Percentiles rank a stretch among this genome's conserved stretches.
These are phyloP conservation scores for Pulveroboletus ravenelii DNA, from an alignment of 768 basidiomycete species.

Conservation along the genomic window DNA sequence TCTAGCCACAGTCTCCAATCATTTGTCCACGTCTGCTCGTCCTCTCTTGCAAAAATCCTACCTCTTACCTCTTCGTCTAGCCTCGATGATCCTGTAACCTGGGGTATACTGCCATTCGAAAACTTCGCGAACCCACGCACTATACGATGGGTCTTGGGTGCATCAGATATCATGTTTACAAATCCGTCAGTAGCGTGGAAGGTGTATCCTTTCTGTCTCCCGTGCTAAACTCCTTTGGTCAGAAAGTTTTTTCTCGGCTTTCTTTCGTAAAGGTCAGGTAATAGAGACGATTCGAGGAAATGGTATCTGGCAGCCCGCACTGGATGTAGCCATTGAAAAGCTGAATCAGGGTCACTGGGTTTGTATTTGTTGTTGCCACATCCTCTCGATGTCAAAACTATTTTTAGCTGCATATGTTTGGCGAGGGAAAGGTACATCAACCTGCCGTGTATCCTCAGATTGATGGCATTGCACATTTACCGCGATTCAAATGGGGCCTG, in stretches of 20 bases:
- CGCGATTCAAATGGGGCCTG: constrained; percentile 95
- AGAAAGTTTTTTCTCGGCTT: constrained; percentile 72
- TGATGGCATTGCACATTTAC: constrained; percentile 46
- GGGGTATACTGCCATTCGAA: constrained; percentile 74
- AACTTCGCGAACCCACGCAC: constrained; percentile 55
- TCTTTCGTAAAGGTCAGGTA: constrained; percentile 87
- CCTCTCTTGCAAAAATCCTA: background rate
- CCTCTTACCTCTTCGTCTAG: constrained; percentile 34
- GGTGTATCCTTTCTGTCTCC: background rate
- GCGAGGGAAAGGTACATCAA: constrained; percentile 87
- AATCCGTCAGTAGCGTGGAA: constrained; percentile 60
- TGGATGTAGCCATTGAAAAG: constrained; percentile 78
- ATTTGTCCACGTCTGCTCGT: constrained; percentile 77
- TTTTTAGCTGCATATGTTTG: constrained; percentile 78
- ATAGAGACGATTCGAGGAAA: constrained; percentile 89
- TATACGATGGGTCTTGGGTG: constrained; percentile 89
- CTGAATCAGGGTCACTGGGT: constrained; percentile 87
- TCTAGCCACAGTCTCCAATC: constrained; percentile 69
- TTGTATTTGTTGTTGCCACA: constrained; percentile 22
- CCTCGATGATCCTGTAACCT: constrained; percentile 79
- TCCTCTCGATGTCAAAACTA: background rate
- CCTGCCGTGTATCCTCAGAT: constrained; percentile 43
- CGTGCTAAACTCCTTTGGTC: constrained; percentile 19
- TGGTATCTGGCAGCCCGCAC: constrained; percentile 82
- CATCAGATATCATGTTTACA: constrained; percentile 92